Percentiles rank a stretch among this genome's conserved stretches.
phyloP scores from a whole-genome alignment of 2,329 filamentous ascomycete genomes.

The Ceratocystis lukuohia region DNA sequence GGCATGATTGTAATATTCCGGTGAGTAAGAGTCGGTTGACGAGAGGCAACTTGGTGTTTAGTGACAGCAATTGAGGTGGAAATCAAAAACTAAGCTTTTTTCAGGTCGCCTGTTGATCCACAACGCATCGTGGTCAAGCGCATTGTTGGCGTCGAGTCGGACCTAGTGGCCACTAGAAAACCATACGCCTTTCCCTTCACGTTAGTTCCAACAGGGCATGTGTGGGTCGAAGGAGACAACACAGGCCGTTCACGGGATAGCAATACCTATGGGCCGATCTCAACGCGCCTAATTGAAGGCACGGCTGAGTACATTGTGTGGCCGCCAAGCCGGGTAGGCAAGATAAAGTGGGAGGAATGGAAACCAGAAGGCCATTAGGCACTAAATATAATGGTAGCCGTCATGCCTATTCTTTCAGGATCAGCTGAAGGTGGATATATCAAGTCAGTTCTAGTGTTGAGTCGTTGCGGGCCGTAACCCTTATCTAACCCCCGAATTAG shows the following conservation, averaged over 20 bases:
- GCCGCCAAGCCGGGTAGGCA: conserved; percentile 48
- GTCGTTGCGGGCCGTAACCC: background rate
- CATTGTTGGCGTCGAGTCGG: conserved; percentile 67
- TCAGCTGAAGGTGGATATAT: background rate
- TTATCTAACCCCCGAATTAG: background rate
- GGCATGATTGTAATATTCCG: conserved; percentile 65
- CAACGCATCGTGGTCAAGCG: conserved; percentile 65
- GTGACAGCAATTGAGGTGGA: too few relatives aligned
- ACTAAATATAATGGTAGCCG: background rate
- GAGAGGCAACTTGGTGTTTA: background rate
- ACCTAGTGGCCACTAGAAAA: conserved; percentile 28
- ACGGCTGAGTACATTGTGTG: conserved; percentile 59
- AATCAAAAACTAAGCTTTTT: background rate
- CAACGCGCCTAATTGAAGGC: conserved; percentile 60
- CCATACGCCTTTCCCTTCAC: conserved; percentile 26
- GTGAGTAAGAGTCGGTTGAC: conserved; percentile 29
- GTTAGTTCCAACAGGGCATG: conserved; percentile 65
- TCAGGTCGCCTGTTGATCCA: conserved; percentile 57
- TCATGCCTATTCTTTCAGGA: background rate
- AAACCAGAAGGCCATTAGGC: background rate
- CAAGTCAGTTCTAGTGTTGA: background rate
- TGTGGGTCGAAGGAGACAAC: conserved; percentile 90
- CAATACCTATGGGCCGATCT: conserved; percentile 79
- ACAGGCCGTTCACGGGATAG: conserved; percentile 47
- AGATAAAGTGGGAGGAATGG: conserved; percentile 26